phyloP scores from a whole-genome alignment of 441 rosid species.

The Arabidopsis lyrata region DNA sequence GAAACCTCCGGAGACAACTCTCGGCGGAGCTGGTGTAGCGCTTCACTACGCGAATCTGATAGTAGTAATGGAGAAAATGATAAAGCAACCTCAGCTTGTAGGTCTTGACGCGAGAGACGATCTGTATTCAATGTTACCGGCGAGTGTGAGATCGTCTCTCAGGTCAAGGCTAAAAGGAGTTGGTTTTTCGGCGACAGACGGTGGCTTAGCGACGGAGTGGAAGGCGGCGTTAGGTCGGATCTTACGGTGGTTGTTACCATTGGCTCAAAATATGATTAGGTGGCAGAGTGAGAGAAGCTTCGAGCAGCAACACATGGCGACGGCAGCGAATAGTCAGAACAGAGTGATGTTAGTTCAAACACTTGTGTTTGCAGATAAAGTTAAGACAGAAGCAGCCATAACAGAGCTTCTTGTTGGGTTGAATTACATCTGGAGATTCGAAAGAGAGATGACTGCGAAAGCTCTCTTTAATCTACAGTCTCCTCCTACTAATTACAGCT shows the following conservation, averaged over 20 bases:
- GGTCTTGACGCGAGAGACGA: constrained; percentile 94
- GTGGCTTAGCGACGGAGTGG: constrained; percentile 85
- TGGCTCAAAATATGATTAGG: constrained; percentile 94
- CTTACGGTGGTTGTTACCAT: constrained; percentile 80
- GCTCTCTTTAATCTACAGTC: constrained; percentile 69
- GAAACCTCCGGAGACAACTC: constrained; percentile 73
- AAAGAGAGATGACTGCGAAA: constrained; percentile 93
- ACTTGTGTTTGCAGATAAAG: constrained; percentile 73
- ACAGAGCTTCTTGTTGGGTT: constrained; percentile 91
- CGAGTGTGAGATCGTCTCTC: constrained; percentile 66
- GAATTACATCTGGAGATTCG: constrained; percentile 95
- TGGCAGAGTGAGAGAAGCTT: constrained; percentile 98
- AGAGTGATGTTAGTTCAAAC: constrained; percentile 85
- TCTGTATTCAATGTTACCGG: constrained; percentile 81
- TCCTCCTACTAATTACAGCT: constrained; percentile 43
- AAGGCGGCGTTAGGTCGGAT: constrained; percentile 75
- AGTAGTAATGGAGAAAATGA: constrained; percentile 91
- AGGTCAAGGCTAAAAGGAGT: constrained; percentile 77
- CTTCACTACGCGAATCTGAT: constrained; percentile 87
- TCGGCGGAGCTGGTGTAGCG: constrained; percentile 82
- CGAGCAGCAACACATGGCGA: constrained; percentile 73
- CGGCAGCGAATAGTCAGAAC: constrained; percentile 43
- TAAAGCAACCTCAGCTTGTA: constrained; percentile 85
- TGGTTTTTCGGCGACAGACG: constrained; percentile 75
- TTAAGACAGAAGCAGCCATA: constrained; percentile 91